Evolutionary conservation across 1,139 yeast species (phyloP).

Genomic region (Kodamaea derodonti): DNA sequence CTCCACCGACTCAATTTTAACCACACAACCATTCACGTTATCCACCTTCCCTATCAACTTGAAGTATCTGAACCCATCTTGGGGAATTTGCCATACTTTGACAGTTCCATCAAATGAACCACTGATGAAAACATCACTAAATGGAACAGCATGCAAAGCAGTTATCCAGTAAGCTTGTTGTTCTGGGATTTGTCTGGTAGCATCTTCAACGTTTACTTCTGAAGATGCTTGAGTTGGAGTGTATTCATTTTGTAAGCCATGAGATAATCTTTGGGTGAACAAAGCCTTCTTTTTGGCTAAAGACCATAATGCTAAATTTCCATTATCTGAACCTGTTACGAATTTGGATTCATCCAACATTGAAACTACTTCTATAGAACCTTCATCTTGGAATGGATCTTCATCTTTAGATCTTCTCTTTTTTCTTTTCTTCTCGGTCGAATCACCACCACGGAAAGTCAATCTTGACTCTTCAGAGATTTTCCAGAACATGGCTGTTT

Average conservation of each 20-base stretch:
- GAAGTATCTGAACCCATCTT: slow-evolving; percentile 59
- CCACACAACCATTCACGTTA: slow-evolving; percentile 70
- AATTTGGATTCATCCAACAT: slow-evolving; percentile 93
- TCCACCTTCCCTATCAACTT: slow-evolving; percentile 49
- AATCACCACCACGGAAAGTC: slow-evolving; percentile 90
- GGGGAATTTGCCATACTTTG: slow-evolving; percentile 70
- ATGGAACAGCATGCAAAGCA: slow-evolving; percentile 82
- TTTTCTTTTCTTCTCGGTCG: slow-evolving; percentile 38
- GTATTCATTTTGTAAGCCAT: slow-evolving; percentile 64
- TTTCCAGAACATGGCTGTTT: slow-evolving; percentile 95
- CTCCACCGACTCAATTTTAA: slow-evolving; percentile 64
- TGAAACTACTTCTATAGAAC: slow-evolving; percentile 84
- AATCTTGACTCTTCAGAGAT: slow-evolving; percentile 91
- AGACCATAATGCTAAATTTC: slow-evolving; percentile 85
- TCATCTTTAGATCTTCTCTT: slow-evolving; percentile 26
- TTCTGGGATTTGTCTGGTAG: slow-evolving; percentile 55
- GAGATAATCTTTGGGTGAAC: slow-evolving; percentile 63
- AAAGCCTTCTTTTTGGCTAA: slow-evolving; percentile 85
- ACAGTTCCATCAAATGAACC: slow-evolving; percentile 85
- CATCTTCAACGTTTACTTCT: slow-evolving; percentile 43
- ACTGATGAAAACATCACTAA: slow-evolving; percentile 73
- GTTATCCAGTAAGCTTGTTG: slow-evolving; percentile 86
- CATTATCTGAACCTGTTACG: slow-evolving; percentile 93
- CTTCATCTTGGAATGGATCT: slow-evolving; percentile 60
- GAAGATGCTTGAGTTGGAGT: slow-evolving; percentile 60